A percentile compares a stretch with the other conserved stretches of the same genome.
Conservation (phyloP, 1,284 basidiomycete species). For the Leccinum variabile region DNA sequence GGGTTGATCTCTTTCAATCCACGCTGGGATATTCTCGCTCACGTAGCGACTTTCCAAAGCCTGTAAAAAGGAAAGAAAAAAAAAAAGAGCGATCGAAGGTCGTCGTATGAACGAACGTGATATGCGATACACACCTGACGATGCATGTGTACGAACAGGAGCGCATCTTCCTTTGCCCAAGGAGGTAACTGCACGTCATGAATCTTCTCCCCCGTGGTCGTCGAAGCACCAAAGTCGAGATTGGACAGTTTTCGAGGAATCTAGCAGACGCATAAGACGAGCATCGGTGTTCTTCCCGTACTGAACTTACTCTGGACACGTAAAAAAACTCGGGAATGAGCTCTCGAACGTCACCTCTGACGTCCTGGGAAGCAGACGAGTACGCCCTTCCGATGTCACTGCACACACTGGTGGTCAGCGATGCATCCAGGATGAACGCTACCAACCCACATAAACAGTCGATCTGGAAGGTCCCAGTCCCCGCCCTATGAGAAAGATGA, state of each 20-base stretch:
- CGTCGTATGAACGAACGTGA: not conserved
- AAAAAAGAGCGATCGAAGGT: not conserved
- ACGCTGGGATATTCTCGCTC: slow-evolving; percentile 80
- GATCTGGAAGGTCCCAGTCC: slow-evolving; percentile 45
- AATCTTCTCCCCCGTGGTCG: slow-evolving; percentile 79
- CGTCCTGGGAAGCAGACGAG: no score
- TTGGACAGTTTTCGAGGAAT: slow-evolving; percentile 74
- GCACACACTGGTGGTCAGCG: no score
- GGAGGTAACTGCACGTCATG: slow-evolving; percentile 88
- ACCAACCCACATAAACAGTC: no score
- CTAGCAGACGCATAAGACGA: slow-evolving; percentile 37
- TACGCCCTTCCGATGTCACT: no score
- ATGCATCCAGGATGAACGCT: no score
- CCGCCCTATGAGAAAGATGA: slow-evolving; percentile 55
- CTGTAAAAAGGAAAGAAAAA: slow-evolving; percentile 37
- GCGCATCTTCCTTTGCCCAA: slow-evolving; percentile 86
- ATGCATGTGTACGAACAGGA: slow-evolving; percentile 83
- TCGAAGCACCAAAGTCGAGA: slow-evolving; percentile 83
- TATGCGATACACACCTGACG: slow-evolving; percentile 52
- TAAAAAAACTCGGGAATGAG: slow-evolving; percentile 56
- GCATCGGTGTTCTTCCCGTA: not conserved
- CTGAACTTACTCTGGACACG: slow-evolving; percentile 62
- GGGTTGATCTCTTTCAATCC: slow-evolving; percentile 74
- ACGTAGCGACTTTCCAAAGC: slow-evolving; percentile 91
- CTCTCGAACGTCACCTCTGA: no score